phyloP scores from a whole-genome alignment of 164 flowering plant genomes.

The Piper betle region DNA sequence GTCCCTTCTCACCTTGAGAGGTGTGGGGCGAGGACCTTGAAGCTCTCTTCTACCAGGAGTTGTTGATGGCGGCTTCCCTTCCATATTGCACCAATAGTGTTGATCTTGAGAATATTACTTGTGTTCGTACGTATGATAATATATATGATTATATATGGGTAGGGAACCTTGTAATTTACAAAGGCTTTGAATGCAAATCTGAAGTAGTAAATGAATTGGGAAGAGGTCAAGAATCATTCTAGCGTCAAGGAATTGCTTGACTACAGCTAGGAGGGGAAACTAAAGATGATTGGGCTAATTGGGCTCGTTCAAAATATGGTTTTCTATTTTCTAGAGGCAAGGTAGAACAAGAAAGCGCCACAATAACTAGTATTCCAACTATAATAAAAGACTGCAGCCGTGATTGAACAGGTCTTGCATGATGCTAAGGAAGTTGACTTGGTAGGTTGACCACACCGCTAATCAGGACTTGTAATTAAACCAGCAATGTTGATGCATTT shows the following conservation, averaged over 20 bases:
- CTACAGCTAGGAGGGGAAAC: too few relatives aligned
- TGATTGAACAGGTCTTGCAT: background rate
- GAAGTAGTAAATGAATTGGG: too few relatives aligned
- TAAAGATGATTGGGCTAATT: too few relatives aligned
- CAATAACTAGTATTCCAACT: background rate
- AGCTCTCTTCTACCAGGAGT: slow-evolving; percentile 36
- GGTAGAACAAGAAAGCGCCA: background rate
- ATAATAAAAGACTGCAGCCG: background rate
- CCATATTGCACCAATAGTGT: background rate
- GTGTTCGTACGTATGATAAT: too few relatives aligned
- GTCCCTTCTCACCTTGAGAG: slow-evolving; percentile 45
- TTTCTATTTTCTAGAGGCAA: slow-evolving; percentile 9
- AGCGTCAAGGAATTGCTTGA: too few relatives aligned
- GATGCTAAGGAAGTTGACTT: background rate
- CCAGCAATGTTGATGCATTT: too few relatives aligned
- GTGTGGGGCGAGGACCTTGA: slow-evolving; percentile 71
- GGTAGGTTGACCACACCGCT: background rate
- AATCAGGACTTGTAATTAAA: too few relatives aligned
- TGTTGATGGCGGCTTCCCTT: slow-evolving; percentile 18
- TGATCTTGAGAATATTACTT: background rate
- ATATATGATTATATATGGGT: too few relatives aligned
- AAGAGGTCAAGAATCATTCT: too few relatives aligned
- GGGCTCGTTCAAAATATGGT: too few relatives aligned
- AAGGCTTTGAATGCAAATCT: too few relatives aligned
- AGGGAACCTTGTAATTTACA: too few relatives aligned